phyloP scores from a whole-genome alignment of 129 eudicot species.

The Cynara cardunculus region DNA sequence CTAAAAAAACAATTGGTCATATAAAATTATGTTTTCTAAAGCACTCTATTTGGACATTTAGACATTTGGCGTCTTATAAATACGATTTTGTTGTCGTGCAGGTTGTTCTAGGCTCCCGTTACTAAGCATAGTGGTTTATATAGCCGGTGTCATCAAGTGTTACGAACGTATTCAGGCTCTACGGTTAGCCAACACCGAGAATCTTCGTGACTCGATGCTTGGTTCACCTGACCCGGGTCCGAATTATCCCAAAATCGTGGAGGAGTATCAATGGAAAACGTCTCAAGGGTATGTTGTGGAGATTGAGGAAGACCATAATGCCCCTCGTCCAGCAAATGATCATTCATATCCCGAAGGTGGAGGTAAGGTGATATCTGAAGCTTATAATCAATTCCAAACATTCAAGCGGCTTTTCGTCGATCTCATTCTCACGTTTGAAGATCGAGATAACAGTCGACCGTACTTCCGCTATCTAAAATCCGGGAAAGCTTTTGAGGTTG shows the following conservation, averaged over 20 bases:
- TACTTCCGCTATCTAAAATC: conserved; percentile 12
- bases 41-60: not conserved
- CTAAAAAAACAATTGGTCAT: not conserved
- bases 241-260: conserved; percentile 32
- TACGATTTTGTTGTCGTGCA: conserved; percentile 3
- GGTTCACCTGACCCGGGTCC: conserved; percentile 51
- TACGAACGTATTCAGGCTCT: conserved; percentile 40
- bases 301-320: not conserved
- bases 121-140: conserved; percentile 20
- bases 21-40: not conserved
- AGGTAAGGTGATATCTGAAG: conserved; percentile 3
- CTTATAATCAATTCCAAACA: conserved; percentile 30
- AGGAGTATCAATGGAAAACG: conserved; percentile 17
- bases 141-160: conserved; percentile 37
- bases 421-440: conserved; percentile 41
- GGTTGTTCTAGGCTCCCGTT: conserved; percentile 19
- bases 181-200: conserved; percentile 32
- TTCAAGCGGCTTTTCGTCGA: conserved; percentile 46
- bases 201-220: conserved; percentile 34
- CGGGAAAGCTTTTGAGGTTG: conserved; percentile 20
- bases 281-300: conserved; percentile 15
- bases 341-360: not conserved
- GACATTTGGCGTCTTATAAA: not conserved
- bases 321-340: not conserved
- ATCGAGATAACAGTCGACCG: conserved; percentile 23